These are phyloP conservation scores for Pseudonitzschia delicatissima DNA, from an alignment of 108 stramenopile species.

Conservation along the genomic window DNA sequence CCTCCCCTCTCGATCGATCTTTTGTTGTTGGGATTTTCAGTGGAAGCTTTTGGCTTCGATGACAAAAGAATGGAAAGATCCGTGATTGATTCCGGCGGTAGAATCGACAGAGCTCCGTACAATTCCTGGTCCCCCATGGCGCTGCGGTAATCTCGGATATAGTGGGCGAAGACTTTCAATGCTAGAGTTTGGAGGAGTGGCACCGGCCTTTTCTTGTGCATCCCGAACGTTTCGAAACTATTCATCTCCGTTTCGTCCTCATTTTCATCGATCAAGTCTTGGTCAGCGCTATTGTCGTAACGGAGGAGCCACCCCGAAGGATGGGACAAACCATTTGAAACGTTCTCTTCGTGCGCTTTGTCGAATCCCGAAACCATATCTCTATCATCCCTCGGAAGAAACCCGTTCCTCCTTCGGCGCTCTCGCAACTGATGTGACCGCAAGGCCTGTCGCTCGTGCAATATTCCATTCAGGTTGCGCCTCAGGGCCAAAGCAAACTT, in stretches of 20 bases:
- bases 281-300: neutral
- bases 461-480: neutral
- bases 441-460: neutral
- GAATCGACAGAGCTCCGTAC: constrained; percentile 16
- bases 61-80: constrained; percentile 23
- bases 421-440: constrained; percentile 9
- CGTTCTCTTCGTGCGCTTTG: neutral
- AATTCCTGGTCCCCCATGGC: constrained; percentile 24
- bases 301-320: constrained; percentile 17
- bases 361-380: neutral
- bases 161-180: constrained; percentile 7
- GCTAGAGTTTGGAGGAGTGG: constrained; percentile 5
- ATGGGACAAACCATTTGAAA: neutral
- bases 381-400: neutral
- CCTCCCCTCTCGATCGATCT: too few relatives aligned
- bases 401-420: constrained; percentile 23
- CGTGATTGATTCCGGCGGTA: constrained; percentile 18
- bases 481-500: neutral
- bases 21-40: neutral
- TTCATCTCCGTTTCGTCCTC: neutral
- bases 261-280: neutral
- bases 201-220: neutral
- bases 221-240: neutral
- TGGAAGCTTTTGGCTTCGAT: neutral
- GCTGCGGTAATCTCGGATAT: constrained; percentile 24